Evolutionary conservation across 2,329 filamentous ascomycete genomes (phyloP), one percentile per base, ranked within the genome.

Genomic region (Chrysosporium keratinophilum): DNA sequence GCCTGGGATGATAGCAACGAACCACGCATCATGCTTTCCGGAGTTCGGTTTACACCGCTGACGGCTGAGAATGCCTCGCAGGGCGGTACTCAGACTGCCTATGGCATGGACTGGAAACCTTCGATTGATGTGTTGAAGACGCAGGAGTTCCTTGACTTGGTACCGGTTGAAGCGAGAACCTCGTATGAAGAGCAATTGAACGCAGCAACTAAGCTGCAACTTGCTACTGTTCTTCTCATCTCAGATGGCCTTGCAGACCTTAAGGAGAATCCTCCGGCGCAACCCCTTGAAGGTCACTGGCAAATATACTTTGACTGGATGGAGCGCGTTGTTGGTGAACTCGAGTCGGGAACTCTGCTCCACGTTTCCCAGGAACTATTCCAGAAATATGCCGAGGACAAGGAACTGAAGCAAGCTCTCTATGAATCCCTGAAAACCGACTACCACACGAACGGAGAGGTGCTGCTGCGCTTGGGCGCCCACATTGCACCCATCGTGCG

Each of bases 251-350:
- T 68, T 20, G 37, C 51, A 15, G 56, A 59, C 5, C 54, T 67
- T 5, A 40, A 56, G 7, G 55, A 47, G 14, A 52, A 52, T 3
- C 17, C 58, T 5, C 56, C 65, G 17, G 11, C 56, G 3, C 33
- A 42, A 20, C 47, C 44, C 1, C 55, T 67, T 23, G 61, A 66
- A 33, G 50, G 54, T 0, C 66, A 68, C 49, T 56, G 63, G 19
- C 60, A 46, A 23, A 62, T 59, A 48, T 69, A 65, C 47, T 60
- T 64, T 31, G 59, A 66, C 5, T 67, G 65, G 62, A 59, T 69
- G 58, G 49, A 61, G 15, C 57, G 62, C n/a, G 46, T 58, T 12
- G 56, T 56, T 15, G 46, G 52, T 1, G 50, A 60, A n/a, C 48
- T 67, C 5, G 10, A 56, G 6, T 52, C 54, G 3, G 53, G 64